phyloP scores from a whole-genome alignment of 179 eudicot genomes.

The Beta macrorhiza region DNA sequence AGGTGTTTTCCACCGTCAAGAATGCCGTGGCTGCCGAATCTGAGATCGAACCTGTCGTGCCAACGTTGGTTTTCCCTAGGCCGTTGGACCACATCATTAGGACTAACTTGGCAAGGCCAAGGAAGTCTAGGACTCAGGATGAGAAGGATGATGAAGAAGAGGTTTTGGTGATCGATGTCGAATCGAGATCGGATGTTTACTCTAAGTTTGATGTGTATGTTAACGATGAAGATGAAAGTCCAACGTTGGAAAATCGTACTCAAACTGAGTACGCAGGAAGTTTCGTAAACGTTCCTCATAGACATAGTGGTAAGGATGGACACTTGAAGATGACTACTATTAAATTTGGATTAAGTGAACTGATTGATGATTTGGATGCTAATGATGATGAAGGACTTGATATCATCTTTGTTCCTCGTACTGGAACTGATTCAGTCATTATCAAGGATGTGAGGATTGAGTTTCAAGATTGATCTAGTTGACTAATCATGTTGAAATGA shows the following conservation, averaged over 20 bases:
- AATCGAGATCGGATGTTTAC: conserved; percentile 45
- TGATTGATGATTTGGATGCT: conserved; percentile 61
- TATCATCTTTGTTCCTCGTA: conserved; percentile 62
- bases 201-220: conserved; percentile 70
- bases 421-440: conserved; percentile 32
- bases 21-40: too few species aligned
- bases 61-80: conserved; percentile 39
- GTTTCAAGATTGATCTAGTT: conserved; percentile 11
- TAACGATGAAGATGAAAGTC: conserved; percentile 61
- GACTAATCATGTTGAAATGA: too few species aligned
- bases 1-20: too few species aligned
- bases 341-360: conserved; percentile 52
- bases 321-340: conserved; percentile 33
- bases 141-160: conserved; percentile 69
- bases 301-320: conserved; percentile 22
- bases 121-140: conserved; percentile 49
- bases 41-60: neutral
- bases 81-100: conserved; percentile 39
- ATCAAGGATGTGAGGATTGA: conserved; percentile 56
- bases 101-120: conserved; percentile 54
- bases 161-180: conserved; percentile 41
- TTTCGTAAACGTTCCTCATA: conserved; percentile 69
- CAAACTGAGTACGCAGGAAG: conserved; percentile 74
- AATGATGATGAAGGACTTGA: conserved; percentile 63
- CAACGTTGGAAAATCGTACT: conserved; percentile 29